Percentiles rank a stretch among this genome's conserved stretches.
phyloP scores from a whole-genome alignment of 441 rosid genomes.

The Eruca vesicaria region DNA sequence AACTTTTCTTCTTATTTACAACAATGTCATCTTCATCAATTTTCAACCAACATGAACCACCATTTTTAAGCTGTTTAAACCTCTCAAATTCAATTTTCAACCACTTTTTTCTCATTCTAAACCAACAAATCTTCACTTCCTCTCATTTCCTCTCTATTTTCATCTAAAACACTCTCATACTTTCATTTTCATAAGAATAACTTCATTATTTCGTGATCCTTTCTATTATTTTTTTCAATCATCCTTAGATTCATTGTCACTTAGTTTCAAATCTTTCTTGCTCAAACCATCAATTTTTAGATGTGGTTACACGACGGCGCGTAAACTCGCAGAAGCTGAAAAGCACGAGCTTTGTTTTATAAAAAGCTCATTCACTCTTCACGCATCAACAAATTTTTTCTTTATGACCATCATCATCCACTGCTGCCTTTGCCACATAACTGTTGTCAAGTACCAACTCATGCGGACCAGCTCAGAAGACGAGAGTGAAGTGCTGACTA shows the following conservation, averaged over 20 bases:
- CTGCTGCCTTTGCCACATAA: not conserved
- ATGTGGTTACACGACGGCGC: not conserved
- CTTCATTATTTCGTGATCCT: no score
- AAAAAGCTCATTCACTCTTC: not conserved
- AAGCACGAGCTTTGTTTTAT: not conserved
- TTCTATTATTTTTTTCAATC: no score
- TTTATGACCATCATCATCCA: not conserved
- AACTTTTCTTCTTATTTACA: no score
- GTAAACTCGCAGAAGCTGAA: not conserved
- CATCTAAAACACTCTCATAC: no score
- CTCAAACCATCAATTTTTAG: not conserved
- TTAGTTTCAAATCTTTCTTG: not conserved
- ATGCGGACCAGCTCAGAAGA: not conserved
- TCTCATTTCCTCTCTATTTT: no score
- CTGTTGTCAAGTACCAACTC: not conserved
- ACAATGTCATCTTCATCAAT: no score
- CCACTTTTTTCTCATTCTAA: no score
- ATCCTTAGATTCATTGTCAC: not conserved
- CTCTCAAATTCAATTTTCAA: no score
- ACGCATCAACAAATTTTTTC: not conserved
- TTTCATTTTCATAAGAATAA: no score
- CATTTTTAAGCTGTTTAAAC: no score
- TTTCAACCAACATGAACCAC: no score
- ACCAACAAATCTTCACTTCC: no score
- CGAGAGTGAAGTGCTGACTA: not conserved